Percentiles rank a stretch among this genome's conserved stretches.
Evolutionary conservation across 805 yeast species (phyloP).

Genomic region (Wickerhamiella brachini): DNA sequence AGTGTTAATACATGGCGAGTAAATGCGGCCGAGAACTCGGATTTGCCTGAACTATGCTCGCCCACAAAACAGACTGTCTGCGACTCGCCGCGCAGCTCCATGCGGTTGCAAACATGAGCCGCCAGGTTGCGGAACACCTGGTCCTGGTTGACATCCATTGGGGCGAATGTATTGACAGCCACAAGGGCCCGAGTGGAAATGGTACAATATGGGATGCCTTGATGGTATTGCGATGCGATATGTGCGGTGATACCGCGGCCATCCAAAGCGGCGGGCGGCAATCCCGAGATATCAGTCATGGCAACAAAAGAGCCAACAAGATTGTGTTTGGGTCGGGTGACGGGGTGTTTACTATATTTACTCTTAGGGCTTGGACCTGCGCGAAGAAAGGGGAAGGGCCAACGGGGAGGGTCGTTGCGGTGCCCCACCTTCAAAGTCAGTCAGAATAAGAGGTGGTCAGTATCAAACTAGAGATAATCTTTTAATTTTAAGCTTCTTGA

Average conservation of each 20-base stretch:
- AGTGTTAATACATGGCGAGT: constrained; percentile 22
- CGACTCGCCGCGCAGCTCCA: constrained; percentile 25
- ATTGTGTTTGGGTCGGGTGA: not conserved
- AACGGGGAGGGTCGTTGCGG: not conserved
- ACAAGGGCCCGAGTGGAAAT: constrained; percentile 27
- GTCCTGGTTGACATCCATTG: constrained; percentile 26
- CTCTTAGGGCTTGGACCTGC: not conserved
- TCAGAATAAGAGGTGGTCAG: too few species aligned
- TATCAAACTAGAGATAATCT: not conserved
- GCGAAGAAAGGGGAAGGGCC: not conserved
- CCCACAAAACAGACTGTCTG: constrained; percentile 29
- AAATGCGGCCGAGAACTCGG: constrained; percentile 25
- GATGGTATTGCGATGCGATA: constrained; percentile 30
- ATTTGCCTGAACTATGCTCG: constrained; percentile 29
- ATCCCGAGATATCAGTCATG: constrained; percentile 24
- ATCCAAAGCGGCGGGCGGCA: constrained; percentile 25
- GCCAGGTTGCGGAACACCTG: constrained; percentile 26
- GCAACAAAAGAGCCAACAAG: not conserved
- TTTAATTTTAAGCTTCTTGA: too few species aligned
- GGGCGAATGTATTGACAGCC: constrained; percentile 27
- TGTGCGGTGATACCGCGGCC: constrained; percentile 31
- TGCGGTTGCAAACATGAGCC: constrained; percentile 26
- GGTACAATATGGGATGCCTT: constrained; percentile 28
- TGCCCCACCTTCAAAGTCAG: not conserved
- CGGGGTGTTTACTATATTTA: not conserved